phyloP scores from a whole-genome alignment of 768 basidiomycete genomes.

The Leccinum olivaceopallidum region DNA sequence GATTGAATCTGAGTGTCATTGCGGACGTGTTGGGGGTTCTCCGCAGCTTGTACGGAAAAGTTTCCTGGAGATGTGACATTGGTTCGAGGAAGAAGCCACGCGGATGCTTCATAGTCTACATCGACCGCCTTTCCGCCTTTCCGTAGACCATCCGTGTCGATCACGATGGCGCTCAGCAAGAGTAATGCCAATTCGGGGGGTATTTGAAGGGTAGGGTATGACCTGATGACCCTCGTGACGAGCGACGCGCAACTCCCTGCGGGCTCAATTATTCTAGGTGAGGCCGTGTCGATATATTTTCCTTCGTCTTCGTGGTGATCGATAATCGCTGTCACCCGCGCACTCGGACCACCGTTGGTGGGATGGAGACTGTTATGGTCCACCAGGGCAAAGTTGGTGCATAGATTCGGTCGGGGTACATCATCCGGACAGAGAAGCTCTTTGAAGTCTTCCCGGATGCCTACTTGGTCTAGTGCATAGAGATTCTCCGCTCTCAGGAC shows the following conservation, averaged over 20 bases:
- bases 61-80: conserved; percentile 35
- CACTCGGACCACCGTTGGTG: conserved; percentile 39
- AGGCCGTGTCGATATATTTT: conserved; percentile 54
- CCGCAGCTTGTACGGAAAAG: background rate
- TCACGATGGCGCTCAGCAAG: conserved; percentile 76
- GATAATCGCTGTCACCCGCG: conserved; percentile 71
- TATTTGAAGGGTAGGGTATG: conserved; percentile 28
- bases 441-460: conserved; percentile 47
- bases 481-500: conserved; percentile 85
- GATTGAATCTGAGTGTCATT: conserved; percentile 45
- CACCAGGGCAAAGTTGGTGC: conserved; percentile 72
- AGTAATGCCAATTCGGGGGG: conserved; percentile 71
- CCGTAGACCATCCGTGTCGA: conserved; percentile 85
- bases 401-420: conserved; percentile 43
- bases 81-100: conserved; percentile 62
- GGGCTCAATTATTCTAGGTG: conserved; percentile 67
- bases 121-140: conserved; percentile 73
- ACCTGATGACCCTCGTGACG: conserved; percentile 43
- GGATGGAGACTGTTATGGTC: conserved; percentile 81
- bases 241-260: conserved; percentile 80
- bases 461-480: conserved; percentile 65
- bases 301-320: conserved; percentile 94
- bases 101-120: conserved; percentile 63
- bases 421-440: conserved; percentile 73
- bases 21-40: conserved; percentile 32